phyloP scores from a whole-genome alignment of 352 stramenopile genomes.

The Pythium plurisporium region DNA sequence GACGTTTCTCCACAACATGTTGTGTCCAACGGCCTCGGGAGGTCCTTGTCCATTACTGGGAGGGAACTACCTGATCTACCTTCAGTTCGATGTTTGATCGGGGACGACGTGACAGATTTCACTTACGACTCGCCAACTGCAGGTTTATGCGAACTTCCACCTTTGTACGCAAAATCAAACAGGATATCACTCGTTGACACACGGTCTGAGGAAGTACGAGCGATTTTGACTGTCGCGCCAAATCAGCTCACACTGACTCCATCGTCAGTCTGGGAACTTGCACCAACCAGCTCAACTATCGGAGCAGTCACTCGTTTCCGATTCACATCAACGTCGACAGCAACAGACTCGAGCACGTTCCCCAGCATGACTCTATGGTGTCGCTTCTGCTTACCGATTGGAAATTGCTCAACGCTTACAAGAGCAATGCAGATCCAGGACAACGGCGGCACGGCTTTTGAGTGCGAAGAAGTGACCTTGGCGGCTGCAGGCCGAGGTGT shows the following conservation, averaged over 20 bases:
- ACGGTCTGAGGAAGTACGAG: not conserved
- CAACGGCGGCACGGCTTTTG: not conserved
- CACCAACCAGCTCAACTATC: not conserved
- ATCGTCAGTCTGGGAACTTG: not conserved
- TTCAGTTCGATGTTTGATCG: conserved; percentile 2
- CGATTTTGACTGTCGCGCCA: not conserved
- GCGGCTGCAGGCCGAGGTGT: not conserved
- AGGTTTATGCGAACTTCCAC: not conserved
- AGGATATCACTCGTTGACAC: not conserved
- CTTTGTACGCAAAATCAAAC: not conserved
- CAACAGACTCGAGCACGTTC: not conserved
- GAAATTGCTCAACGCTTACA: not conserved
- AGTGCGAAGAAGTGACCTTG: not conserved
- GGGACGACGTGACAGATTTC: not conserved
- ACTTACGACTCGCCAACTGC: not conserved
- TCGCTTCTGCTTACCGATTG: not conserved
- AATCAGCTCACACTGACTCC: not conserved
- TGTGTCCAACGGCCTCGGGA: not conserved
- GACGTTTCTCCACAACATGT: conserved; percentile 23
- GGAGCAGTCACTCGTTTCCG: not conserved
- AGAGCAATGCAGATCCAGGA: not conserved
- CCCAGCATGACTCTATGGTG: not conserved
- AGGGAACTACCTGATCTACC: not conserved
- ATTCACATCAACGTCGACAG: not conserved
- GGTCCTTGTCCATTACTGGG: not conserved